A percentile compares a stretch with the other conserved stretches of the same genome.
These are phyloP conservation scores for Cladosporium sp. DNA, from an alignment of 2,329 filamentous ascomycete species.

Conservation along the genomic window DNA sequence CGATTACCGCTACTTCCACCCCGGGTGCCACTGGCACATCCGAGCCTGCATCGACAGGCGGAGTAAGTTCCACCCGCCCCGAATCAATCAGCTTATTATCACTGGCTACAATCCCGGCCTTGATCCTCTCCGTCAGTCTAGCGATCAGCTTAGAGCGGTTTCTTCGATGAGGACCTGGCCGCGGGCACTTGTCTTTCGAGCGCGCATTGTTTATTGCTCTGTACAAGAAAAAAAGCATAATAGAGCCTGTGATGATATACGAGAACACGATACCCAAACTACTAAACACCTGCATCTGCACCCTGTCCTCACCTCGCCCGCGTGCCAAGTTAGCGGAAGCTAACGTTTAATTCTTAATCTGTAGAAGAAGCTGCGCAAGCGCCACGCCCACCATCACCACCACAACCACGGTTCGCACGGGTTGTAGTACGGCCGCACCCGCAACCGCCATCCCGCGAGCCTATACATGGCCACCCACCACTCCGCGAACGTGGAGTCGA, in stretches of 20 bases:
- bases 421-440: no score
- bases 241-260: constrained; percentile 7
- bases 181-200: constrained; percentile 5
- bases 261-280: constrained; percentile 3
- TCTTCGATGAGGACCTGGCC: constrained; percentile 4
- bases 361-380: not conserved
- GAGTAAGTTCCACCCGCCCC: constrained; percentile 8
- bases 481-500: no score
- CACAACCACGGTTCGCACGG: constrained; percentile 3
- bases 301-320: not conserved
- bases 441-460: no score
- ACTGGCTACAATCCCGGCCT: constrained; percentile 9
- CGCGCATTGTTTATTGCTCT: constrained; percentile 7
- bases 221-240: constrained; percentile 1
- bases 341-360: not conserved
- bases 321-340: not conserved
- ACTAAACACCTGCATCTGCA: not conserved
- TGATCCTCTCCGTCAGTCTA: constrained; percentile 8
- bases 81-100: constrained; percentile 6
- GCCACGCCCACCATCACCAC: not conserved
- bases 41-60: not conserved
- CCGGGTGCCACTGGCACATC: not conserved
- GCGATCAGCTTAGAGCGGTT: constrained; percentile 7
- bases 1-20: constrained; percentile 3
- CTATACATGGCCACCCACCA: no score